phyloP scores from a whole-genome alignment of 2,329 filamentous ascomycete species.

The Pseudocercospora fijiensis region DNA sequence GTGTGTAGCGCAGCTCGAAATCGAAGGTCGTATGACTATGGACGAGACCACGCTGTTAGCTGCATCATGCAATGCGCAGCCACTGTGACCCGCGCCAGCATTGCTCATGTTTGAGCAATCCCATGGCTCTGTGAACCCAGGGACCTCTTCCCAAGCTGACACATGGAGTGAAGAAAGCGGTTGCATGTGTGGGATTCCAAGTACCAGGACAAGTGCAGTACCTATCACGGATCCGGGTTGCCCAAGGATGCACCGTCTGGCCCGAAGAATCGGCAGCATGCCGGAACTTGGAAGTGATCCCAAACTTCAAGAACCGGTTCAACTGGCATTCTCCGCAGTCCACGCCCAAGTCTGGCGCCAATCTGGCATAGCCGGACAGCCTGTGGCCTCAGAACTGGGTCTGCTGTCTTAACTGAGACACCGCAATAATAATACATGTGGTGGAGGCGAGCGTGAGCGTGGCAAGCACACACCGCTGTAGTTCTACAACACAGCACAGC shows the following conservation, averaged over 20 bases:
- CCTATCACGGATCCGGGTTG: background rate
- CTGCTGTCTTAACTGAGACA: background rate
- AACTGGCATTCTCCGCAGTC: constrained; percentile 5
- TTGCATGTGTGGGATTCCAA: background rate
- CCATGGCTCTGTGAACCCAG: background rate
- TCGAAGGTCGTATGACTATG: background rate
- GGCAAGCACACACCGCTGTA: background rate
- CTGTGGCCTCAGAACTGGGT: background rate
- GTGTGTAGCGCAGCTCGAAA: background rate
- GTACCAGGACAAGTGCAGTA: constrained; percentile 1
- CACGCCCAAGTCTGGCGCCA: background rate
- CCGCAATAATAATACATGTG: too few species aligned
- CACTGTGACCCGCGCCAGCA: background rate
- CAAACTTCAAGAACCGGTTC: background rate
- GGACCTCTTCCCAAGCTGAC: background rate
- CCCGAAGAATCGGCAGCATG: constrained; percentile 1
- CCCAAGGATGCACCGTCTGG: background rate
- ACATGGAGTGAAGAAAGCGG: background rate
- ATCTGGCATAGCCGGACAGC: background rate
- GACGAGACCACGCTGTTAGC: background rate
- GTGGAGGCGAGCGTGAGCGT: background rate
- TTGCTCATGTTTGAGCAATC: background rate
- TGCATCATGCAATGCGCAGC: background rate
- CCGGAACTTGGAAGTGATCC: background rate
- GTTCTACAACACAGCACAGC: background rate